phyloP scores from a whole-genome alignment of 768 basidiomycete genomes.

The Hypholoma fasciculare region DNA sequence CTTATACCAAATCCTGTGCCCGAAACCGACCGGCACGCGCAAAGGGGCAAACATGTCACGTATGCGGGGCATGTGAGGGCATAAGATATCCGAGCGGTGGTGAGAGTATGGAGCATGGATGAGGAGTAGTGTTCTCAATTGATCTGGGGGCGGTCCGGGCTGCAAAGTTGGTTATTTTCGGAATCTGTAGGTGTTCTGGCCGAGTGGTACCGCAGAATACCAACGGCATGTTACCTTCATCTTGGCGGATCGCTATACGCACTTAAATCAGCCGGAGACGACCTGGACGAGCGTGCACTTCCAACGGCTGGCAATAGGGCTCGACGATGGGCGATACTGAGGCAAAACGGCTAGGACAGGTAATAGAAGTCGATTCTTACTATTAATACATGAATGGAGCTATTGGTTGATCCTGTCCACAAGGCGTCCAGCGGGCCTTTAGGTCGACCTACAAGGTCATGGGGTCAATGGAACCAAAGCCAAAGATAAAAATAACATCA shows the following conservation, averaged over 20 bases:
- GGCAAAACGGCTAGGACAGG: background rate
- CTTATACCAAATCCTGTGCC: background rate
- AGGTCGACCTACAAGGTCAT: background rate
- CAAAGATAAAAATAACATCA: too few relatives aligned
- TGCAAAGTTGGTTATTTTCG: too few relatives aligned
- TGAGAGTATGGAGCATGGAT: slow-evolving; percentile 1
- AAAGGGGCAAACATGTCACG: background rate
- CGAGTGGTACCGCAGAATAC: too few relatives aligned
- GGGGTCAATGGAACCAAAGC: background rate
- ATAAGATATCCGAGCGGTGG: background rate
- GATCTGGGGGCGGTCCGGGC: too few relatives aligned
- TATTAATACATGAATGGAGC: slow-evolving; percentile 7
- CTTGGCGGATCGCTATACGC: too few relatives aligned
- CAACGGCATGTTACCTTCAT: too few relatives aligned
- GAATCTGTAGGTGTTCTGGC: too few relatives aligned
- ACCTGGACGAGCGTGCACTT: too few relatives aligned
- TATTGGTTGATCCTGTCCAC: background rate
- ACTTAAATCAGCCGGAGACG: too few relatives aligned
- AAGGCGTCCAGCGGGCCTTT: background rate
- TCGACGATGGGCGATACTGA: background rate
- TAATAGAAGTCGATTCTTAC: background rate
- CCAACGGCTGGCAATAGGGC: too few relatives aligned
- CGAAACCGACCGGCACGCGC: background rate
- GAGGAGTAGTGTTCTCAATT: background rate
- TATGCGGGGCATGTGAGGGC: slow-evolving; percentile 8